Evolutionary conservation across 2,329 filamentous ascomycete genomes (phyloP).

Genomic region (Verruconis gallopava): DNA sequence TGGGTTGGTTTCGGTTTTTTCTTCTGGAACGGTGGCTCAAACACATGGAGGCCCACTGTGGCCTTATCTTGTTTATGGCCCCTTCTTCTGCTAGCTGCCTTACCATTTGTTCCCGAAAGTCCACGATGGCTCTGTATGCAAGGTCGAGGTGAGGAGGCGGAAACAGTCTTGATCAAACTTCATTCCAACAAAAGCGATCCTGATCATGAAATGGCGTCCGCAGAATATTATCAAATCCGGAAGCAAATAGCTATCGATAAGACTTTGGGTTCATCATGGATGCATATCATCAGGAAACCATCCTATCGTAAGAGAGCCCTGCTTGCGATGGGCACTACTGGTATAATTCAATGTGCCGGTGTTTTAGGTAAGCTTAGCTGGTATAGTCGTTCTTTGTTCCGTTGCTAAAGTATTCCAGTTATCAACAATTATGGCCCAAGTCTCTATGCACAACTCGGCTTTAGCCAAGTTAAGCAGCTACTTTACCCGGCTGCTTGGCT

Average conservation of each 20-base stretch:
- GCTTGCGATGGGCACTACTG: conserved; percentile 17
- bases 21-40: conserved; percentile 15
- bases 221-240: conserved; percentile 20
- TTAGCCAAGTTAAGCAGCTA: conserved; percentile 16
- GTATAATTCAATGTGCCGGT: conserved; percentile 19
- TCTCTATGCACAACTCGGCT: conserved; percentile 19
- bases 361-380: conserved; percentile 21
- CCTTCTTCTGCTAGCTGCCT: conserved; percentile 11
- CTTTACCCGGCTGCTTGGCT: conserved; percentile 20
- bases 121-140: conserved; percentile 17
- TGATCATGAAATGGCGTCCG: conserved; percentile 16
- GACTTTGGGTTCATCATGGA: conserved; percentile 16
- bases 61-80: conserved; percentile 14
- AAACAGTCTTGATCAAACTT: conserved; percentile 14
- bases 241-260: conserved; percentile 20
- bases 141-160: conserved; percentile 13
- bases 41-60: conserved; percentile 16
- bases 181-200: conserved; percentile 15
- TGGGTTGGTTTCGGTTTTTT: conserved; percentile 20
- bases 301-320: conserved; percentile 18
- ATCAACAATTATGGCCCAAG: conserved; percentile 16
- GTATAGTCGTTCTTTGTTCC: conserved; percentile 7
- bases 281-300: conserved; percentile 17
- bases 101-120: conserved; percentile 14
- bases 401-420: too few relatives aligned